Evolutionary conservation across 768 basidiomycete species (phyloP).

Genomic region (Phaeotremella skinneri): DNA sequence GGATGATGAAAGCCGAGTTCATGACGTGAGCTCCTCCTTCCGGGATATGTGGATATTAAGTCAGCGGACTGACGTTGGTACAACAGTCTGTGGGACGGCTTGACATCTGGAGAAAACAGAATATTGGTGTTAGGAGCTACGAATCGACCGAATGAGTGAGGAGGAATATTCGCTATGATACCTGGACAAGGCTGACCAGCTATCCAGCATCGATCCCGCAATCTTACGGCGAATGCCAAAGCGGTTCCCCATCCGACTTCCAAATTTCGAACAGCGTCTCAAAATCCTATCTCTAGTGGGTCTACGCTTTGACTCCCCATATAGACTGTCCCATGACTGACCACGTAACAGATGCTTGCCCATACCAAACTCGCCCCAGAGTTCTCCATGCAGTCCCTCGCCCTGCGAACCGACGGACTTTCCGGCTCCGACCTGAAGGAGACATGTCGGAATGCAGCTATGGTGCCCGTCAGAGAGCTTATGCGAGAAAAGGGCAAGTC

Average conservation of each 20-base stretch:
- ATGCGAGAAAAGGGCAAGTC: slow-evolving; percentile 47
- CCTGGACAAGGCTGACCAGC: slow-evolving; percentile 1
- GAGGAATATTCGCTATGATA: slow-evolving; percentile 52
- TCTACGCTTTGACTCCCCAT: slow-evolving; percentile 6
- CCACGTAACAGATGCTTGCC: slow-evolving; percentile 68
- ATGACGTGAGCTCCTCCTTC: slow-evolving; percentile 50
- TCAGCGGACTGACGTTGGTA: slow-evolving; percentile 5
- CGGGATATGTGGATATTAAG: neutral
- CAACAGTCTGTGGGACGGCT: slow-evolving; percentile 86
- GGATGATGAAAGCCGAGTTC: slow-evolving; percentile 88
- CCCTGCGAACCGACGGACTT: slow-evolving; percentile 66
- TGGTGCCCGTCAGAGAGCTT: slow-evolving; percentile 65
- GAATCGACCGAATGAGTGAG: slow-evolving; percentile 79
- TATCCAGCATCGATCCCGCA: slow-evolving; percentile 50
- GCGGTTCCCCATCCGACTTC: slow-evolving; percentile 81
- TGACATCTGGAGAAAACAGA: slow-evolving; percentile 70
- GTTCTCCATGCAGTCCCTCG: slow-evolving; percentile 66
- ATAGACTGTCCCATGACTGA: neutral
- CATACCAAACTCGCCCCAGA: slow-evolving; percentile 66
- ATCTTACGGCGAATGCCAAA: slow-evolving; percentile 78
- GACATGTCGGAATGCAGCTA: slow-evolving; percentile 86
- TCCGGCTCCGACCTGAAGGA: slow-evolving; percentile 92
- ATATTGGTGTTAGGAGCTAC: slow-evolving; percentile 93
- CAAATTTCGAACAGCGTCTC: slow-evolving; percentile 70
- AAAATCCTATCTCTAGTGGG: slow-evolving; percentile 79